A percentile compares a stretch with the other conserved stretches of the same genome.
Evolutionary conservation across 441 rosid genomes (phyloP).

Genomic region (Metrosideros polymorpha): DNA sequence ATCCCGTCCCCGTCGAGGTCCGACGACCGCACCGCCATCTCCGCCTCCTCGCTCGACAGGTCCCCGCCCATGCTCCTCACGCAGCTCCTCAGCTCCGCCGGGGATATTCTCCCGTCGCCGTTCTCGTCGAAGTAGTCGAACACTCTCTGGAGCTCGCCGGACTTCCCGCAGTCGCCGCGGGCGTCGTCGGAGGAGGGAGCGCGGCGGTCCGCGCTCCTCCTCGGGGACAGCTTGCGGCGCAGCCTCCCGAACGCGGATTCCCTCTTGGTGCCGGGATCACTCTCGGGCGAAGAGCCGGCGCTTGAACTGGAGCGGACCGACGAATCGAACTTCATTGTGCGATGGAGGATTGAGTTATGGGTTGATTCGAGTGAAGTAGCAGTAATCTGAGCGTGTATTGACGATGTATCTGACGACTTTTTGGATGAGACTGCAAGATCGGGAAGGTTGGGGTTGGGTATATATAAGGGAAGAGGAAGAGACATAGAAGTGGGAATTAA

Average conservation of each 20-base stretch:
- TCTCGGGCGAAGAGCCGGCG: neutral
- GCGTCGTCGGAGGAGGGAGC: neutral
- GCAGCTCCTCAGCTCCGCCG: conserved; percentile 42
- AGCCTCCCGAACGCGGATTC: conserved; percentile 12
- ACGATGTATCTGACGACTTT: neutral
- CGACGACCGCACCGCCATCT: conserved; percentile 27
- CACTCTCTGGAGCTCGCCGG: conserved; percentile 24
- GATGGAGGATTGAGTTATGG: neutral
- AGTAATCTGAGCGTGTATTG: neutral
- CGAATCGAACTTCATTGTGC: neutral
- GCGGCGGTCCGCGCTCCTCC: neutral
- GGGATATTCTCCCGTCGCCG: conserved; percentile 48
- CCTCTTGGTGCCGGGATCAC: neutral
- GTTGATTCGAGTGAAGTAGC: neutral
- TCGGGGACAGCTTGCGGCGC: conserved; percentile 17
- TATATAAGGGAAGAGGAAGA: neutral
- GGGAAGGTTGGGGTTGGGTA: rapidly evolving
- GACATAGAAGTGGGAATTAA: neutral
- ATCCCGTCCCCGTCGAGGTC: conserved; percentile 51
- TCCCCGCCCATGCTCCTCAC: conserved; percentile 29
- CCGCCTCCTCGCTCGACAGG: conserved; percentile 40
- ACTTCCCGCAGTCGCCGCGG: neutral
- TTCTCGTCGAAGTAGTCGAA: conserved; percentile 51
- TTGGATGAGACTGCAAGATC: neutral
- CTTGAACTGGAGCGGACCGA: neutral